Evolutionary conservation across 805 yeast species (phyloP).

Genomic region (Brettanomyces naardenensis): DNA sequence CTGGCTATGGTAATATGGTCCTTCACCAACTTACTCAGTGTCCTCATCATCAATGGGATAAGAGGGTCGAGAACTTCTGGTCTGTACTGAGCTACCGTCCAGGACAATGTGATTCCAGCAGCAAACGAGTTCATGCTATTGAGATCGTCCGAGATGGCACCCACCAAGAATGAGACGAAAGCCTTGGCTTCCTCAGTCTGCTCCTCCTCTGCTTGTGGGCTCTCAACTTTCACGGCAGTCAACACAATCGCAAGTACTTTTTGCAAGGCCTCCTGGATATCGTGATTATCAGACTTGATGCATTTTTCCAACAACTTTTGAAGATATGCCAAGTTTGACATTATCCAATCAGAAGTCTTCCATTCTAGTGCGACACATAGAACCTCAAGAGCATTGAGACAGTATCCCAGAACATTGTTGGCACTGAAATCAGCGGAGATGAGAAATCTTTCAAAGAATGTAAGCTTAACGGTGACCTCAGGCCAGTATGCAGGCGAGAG

Average conservation of each 20-base stretch:
- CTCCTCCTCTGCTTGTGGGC: constrained; percentile 35
- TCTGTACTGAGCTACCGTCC: constrained; percentile 70
- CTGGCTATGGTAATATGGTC: constrained; percentile 69
- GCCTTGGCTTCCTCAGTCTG: constrained; percentile 55
- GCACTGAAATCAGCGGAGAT: constrained; percentile 69
- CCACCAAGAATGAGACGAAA: constrained; percentile 53
- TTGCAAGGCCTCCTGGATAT: constrained; percentile 77
- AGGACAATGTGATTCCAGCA: constrained; percentile 77
- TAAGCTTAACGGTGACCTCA: constrained; percentile 78
- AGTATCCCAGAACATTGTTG: constrained; percentile 62
- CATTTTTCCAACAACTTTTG: constrained; percentile 75
- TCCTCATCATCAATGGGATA: constrained; percentile 72
- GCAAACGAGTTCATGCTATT: constrained; percentile 65
- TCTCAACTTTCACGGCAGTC: constrained; percentile 49
- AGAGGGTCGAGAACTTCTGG: constrained; percentile 71
- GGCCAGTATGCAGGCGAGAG: constrained; percentile 75
- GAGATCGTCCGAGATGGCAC: constrained; percentile 74
- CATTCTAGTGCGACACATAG: constrained; percentile 75
- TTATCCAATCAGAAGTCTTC: constrained; percentile 72
- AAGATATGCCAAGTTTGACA: constrained; percentile 58
- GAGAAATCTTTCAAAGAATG: constrained; percentile 82
- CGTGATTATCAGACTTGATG: constrained; percentile 74
- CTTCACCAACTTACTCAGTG: constrained; percentile 81
- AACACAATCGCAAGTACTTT: constrained; percentile 65
- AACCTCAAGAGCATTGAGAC: constrained; percentile 88